Percentiles rank a stretch among this genome's conserved stretches.
Conservation (phyloP, 2,329 filamentous ascomycete genomes). For the Hymenoscyphus albidus region DNA sequence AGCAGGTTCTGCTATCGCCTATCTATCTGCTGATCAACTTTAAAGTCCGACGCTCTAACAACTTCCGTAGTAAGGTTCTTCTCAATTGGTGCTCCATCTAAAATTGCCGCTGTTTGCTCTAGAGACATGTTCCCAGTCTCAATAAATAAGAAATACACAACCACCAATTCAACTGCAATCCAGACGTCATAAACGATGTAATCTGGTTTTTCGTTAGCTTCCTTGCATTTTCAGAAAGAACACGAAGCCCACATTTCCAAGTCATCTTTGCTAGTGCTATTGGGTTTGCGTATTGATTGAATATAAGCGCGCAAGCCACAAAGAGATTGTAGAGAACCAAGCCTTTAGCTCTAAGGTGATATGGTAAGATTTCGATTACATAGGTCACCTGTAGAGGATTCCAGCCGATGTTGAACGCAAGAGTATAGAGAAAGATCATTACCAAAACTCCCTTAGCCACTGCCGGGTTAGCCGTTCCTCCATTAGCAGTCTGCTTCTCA, state of each 20-base stretch:
- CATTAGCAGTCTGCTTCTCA: slow-evolving; percentile 12
- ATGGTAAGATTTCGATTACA: slow-evolving; percentile 30
- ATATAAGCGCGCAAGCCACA: slow-evolving; percentile 42
- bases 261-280: slow-evolving; percentile 37
- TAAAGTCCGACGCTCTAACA: background rate
- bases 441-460: slow-evolving; percentile 22
- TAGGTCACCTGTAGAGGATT: slow-evolving; percentile 23
- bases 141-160: slow-evolving; percentile 29
- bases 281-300: slow-evolving; percentile 41
- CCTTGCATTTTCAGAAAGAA: background rate
- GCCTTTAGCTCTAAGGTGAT: slow-evolving; percentile 27
- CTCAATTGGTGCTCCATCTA: slow-evolving; percentile 38
- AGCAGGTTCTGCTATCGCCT: background rate
- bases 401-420: slow-evolving; percentile 38
- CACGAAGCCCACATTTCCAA: slow-evolving; percentile 34
- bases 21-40: background rate
- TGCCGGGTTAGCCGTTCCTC: slow-evolving; percentile 10
- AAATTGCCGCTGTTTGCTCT: slow-evolving; percentile 40
- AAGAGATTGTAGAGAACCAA: slow-evolving; percentile 40
- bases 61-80: slow-evolving; percentile 4
- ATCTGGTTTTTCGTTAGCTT: background rate
- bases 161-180: slow-evolving; percentile 14
- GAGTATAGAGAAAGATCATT: slow-evolving; percentile 44
- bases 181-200: slow-evolving; percentile 35
- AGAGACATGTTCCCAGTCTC: slow-evolving; percentile 39